Conservation (phyloP, 1,284 basidiomycete species). For the Paramarasmius palmivorus region DNA sequence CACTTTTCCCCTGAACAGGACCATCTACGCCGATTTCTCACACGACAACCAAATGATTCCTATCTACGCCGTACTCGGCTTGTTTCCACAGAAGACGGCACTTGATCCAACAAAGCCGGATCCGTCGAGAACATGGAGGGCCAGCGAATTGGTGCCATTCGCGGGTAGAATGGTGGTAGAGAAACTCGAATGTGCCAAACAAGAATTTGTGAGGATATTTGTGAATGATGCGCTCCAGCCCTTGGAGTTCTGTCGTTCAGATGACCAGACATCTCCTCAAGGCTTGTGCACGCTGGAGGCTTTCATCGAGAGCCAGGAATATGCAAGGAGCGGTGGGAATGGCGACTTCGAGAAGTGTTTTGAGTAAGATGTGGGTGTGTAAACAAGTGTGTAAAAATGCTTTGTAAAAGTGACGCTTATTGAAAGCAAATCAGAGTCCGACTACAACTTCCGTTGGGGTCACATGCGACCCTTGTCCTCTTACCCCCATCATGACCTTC, state of each 20-base stretch:
- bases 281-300: constrained; percentile 64
- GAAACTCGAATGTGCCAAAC: constrained; percentile 45
- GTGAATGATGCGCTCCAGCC: constrained; percentile 71
- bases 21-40: constrained; percentile 76
- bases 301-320: constrained; percentile 74
- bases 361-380: background rate
- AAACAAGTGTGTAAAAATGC: background rate
- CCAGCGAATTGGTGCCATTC: constrained; percentile 66
- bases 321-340: constrained; percentile 61
- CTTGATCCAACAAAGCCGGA: constrained; percentile 45
- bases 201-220: constrained; percentile 57
- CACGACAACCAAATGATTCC: constrained; percentile 84
- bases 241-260: constrained; percentile 51
- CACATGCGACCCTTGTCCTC: too few relatives aligned
- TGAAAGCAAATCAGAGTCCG: too few relatives aligned
- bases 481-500: too few relatives aligned
- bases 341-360: constrained; percentile 69
- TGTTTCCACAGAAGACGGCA: constrained; percentile 46
- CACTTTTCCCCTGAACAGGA: constrained; percentile 74
- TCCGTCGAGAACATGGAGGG: constrained; percentile 51
- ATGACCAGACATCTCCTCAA: background rate
- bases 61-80: constrained; percentile 73
- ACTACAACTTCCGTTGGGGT: too few relatives aligned
- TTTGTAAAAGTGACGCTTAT: too few relatives aligned
- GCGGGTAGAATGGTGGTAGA: constrained; percentile 65